Evolutionary conservation across 129 eudicot genomes (phyloP).

Genomic region (Apium graveolens): DNA sequence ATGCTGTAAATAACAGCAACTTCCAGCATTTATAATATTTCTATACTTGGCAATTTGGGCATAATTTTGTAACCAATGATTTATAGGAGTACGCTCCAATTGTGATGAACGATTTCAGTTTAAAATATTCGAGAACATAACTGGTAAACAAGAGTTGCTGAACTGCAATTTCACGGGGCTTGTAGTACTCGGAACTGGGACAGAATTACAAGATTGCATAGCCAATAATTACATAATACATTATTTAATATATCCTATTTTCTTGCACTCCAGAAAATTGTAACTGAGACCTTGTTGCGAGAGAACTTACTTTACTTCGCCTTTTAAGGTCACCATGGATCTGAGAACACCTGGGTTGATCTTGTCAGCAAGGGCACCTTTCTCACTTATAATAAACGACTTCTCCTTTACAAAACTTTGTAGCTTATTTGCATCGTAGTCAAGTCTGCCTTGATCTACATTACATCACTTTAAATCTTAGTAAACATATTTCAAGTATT

Average conservation of each 20-base stretch:
- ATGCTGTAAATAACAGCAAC: neutral
- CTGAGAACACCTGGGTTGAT: conserved; percentile 74
- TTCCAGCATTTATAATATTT: too few species aligned
- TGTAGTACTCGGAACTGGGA: neutral
- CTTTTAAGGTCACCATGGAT: conserved; percentile 68
- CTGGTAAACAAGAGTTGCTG: neutral
- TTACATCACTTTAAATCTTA: conserved; percentile 13
- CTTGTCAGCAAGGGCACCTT: conserved; percentile 87
- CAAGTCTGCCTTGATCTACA: conserved; percentile 73
- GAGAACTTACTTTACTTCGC: conserved; percentile 53
- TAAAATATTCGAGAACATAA: neutral
- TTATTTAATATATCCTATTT: neutral
- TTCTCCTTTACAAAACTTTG: conserved; percentile 84
- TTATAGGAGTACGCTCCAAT: neutral
- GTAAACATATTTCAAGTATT: neutral
- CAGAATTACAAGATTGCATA: neutral
- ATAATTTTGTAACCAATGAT: neutral
- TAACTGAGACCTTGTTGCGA: neutral
- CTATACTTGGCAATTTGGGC: neutral
- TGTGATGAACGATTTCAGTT: too few species aligned
- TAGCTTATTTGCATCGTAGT: conserved; percentile 64
- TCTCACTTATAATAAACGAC: conserved; percentile 63
- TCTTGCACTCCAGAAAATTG: neutral
- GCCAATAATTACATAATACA: neutral
- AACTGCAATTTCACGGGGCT: neutral